Evolutionary conservation across 2,329 filamentous ascomycete genomes (phyloP).

Genomic region (Magnaporthiopsis rhizophila): DNA sequence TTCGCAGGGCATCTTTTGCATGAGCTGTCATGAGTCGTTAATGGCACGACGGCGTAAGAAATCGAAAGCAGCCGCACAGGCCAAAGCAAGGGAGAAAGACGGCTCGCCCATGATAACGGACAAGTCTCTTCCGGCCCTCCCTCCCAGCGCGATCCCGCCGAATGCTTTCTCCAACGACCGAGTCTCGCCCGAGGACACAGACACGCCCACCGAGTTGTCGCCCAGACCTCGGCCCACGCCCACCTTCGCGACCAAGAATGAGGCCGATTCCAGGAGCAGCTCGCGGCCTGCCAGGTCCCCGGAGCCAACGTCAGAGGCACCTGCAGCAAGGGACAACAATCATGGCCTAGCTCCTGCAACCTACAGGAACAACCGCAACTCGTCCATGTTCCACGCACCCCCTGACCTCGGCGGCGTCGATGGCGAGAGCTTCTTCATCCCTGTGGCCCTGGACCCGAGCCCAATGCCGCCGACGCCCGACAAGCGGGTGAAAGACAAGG

Average conservation of each 20-base stretch:
- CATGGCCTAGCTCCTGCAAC: conserved; percentile 64
- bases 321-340: conserved; percentile 26
- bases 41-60: conserved; percentile 91
- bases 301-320: conserved; percentile 37
- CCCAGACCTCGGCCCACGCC: conserved; percentile 44
- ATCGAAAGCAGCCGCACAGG: conserved; percentile 58
- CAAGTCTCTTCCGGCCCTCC: conserved; percentile 87
- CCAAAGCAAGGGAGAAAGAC: conserved; percentile 56
- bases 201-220: conserved; percentile 62
- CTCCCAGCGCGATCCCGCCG: conserved; percentile 61
- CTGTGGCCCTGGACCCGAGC: conserved; percentile 65
- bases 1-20: conserved; percentile 97
- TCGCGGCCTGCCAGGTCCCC: conserved; percentile 46
- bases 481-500: conserved; percentile 42
- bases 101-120: conserved; percentile 65
- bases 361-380: conserved; percentile 73
- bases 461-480: conserved; percentile 46
- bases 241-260: conserved; percentile 40
- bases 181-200: conserved; percentile 48
- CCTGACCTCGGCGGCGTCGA: conserved; percentile 36
- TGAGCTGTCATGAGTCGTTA: conserved; percentile 94
- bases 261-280: conserved; percentile 47
- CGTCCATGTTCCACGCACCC: conserved; percentile 44
- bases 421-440: conserved; percentile 66
- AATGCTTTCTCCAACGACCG: conserved; percentile 55